Percentiles rank a stretch among this genome's conserved stretches.
phyloP scores from a whole-genome alignment of 257 asterid species.

The Solanum ossicruentum region DNA sequence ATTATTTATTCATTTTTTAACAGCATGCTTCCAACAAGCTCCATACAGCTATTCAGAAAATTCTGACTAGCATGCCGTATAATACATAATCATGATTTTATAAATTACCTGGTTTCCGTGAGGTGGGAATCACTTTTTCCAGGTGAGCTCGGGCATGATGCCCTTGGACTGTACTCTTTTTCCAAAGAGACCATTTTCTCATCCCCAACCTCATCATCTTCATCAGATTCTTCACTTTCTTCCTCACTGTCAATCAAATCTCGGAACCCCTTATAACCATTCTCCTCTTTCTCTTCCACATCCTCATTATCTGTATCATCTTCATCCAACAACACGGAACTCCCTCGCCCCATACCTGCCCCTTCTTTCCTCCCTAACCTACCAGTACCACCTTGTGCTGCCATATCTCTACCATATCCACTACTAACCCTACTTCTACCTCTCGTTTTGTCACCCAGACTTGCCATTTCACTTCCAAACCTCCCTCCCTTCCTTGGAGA shows the following conservation, averaged over 20 bases:
- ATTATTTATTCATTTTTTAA: too few species aligned
- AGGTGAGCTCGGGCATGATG: slow-evolving; percentile 19
- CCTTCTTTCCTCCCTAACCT: slow-evolving; percentile 13
- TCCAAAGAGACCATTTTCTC: slow-evolving; percentile 4
- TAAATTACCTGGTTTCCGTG: slow-evolving; percentile 64
- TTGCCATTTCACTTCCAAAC: slow-evolving; percentile 9
- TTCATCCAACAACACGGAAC: slow-evolving; percentile 24
- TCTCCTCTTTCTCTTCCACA: slow-evolving; percentile 17
- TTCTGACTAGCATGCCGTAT: background rate
- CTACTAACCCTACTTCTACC: slow-evolving; percentile 8
- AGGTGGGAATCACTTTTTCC: slow-evolving; percentile 55
- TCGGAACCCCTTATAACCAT: slow-evolving; percentile 36
- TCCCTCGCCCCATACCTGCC: slow-evolving; percentile 21
- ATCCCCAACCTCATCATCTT: slow-evolving; percentile 18
- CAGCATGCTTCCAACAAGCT: background rate
- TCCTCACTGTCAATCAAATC: slow-evolving; percentile 60
- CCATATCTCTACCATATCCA: slow-evolving; percentile 8
- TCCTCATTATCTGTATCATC: slow-evolving; percentile 22
- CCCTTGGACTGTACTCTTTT: background rate
- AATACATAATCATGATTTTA: background rate
- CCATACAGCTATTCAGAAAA: background rate
- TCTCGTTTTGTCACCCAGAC: slow-evolving; percentile 14
- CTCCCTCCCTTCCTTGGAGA: slow-evolving; percentile 23
- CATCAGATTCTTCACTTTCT: slow-evolving; percentile 25
- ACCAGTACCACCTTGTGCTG: slow-evolving; percentile 24